A percentile compares a stretch with the other conserved stretches of the same genome.
Evolutionary conservation across 306 rosid species (phyloP).

Genomic region (Sindora glabra): DNA sequence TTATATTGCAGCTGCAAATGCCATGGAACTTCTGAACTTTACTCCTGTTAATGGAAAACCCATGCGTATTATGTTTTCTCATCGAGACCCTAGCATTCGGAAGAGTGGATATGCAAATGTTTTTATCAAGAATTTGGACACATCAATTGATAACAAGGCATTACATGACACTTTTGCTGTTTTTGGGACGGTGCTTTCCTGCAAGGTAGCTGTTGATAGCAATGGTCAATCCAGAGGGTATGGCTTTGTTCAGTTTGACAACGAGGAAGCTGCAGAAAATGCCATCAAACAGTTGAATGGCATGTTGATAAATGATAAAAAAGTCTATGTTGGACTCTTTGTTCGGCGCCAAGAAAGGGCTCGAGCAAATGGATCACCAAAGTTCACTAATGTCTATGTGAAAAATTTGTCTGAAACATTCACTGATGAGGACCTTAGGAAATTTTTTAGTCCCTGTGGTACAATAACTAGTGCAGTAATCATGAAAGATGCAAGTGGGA

Average conservation of each 20-base stretch:
- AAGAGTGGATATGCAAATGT: conserved; percentile 77
- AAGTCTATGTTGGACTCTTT: conserved; percentile 59
- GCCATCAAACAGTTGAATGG: conserved; percentile 63
- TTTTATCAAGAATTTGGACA: conserved; percentile 71
- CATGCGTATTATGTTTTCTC: conserved; percentile 79
- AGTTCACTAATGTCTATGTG: conserved; percentile 71
- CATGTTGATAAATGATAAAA: conserved; percentile 68
- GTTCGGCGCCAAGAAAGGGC: conserved; percentile 53
- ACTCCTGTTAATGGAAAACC: conserved; percentile 64
- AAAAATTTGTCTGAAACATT: conserved; percentile 55
- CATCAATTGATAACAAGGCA: conserved; percentile 70
- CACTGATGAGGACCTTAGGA: conserved; percentile 46
- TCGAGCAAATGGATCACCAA: conserved; percentile 36
- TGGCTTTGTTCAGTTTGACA: conserved; percentile 79
- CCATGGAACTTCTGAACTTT: conserved; percentile 53
- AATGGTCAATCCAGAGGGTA: conserved; percentile 72
- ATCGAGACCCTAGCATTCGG: conserved; percentile 72
- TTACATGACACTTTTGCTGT: conserved; percentile 65
- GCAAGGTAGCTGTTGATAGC: conserved; percentile 65
- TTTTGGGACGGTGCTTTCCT: conserved; percentile 76
- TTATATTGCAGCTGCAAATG: conserved; percentile 48
- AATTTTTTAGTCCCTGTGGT: conserved; percentile 45
- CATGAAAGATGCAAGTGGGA: conserved; percentile 58
- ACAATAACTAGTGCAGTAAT: conserved; percentile 57
- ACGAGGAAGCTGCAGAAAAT: conserved; percentile 50